A percentile compares a stretch with the other conserved stretches of the same genome.
These are phyloP conservation scores for Kalanchoe fedtschenkoi DNA, from an alignment of 164 flowering plant genomes.

Conservation along the genomic window DNA sequence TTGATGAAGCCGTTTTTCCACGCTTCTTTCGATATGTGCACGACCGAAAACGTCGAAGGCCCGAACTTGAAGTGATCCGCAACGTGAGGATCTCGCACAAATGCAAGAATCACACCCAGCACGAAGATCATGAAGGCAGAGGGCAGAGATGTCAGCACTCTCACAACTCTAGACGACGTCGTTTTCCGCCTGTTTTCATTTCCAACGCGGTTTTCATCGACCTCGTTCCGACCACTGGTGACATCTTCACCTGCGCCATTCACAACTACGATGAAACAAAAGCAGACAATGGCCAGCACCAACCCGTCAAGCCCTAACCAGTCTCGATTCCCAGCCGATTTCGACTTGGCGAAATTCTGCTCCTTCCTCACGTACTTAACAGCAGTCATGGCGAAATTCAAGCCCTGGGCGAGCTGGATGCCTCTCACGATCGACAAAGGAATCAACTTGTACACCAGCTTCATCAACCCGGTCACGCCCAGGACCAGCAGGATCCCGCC, in stretches of 20 bases:
- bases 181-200: constrained; percentile 5
- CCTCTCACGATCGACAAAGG: constrained; percentile 88
- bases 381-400: constrained; percentile 65
- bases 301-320: constrained; percentile 86
- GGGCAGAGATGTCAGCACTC: constrained; percentile 36
- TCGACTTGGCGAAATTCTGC: constrained; percentile 57
- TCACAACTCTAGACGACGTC: constrained; percentile 19
- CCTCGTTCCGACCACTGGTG: constrained; percentile 3
- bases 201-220: not conserved
- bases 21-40: constrained; percentile 36
- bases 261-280: constrained; percentile 49
- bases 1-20: constrained; percentile 71
- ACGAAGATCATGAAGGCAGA: constrained; percentile 66
- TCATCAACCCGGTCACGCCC: constrained; percentile 74
- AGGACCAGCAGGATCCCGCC: constrained; percentile 36
- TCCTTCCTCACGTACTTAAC: constrained; percentile 52
- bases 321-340: constrained; percentile 33
- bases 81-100: constrained; percentile 37
- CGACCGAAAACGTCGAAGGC: constrained; percentile 32
- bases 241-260: constrained; percentile 57
- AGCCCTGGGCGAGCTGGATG: constrained; percentile 82
- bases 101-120: constrained; percentile 51
- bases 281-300: constrained; percentile 54
- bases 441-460: constrained; percentile 41
- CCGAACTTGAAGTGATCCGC: constrained; percentile 41